Base-by-base conservation (phyloP, 768 basidiomycete genomes). In the Cyclocybe cylindracea region DNA sequence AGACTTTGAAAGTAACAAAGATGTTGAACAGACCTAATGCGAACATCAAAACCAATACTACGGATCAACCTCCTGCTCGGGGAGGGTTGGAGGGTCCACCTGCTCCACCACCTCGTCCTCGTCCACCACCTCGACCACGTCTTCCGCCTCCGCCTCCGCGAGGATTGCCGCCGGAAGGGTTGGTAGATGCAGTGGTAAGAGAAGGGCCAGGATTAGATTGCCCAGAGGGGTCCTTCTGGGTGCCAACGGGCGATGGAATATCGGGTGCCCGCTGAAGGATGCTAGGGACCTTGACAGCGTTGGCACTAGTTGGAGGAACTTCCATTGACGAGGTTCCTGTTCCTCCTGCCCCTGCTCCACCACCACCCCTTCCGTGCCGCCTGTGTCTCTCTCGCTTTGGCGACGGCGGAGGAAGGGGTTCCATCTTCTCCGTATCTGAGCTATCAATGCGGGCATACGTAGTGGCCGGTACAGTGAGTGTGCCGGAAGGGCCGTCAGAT, bases 211-310 rank as follows among this genome's bases (percentile, higher is more conserved):
- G 39, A 41, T 16, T 41, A 7, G 35, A 7, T 29, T 19, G 29
- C 4, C 13, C 16, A 18, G 44, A 31, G 10, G 38, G 50, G 24
- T 51, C 55, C 16, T 42, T 46, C 33, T 54, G 37, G 19, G 46
- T 10, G 10, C 24, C 47, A 8, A 51, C 34, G 41, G 52, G 41
- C 11, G 57, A 51, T 8, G 59, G 51, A 3, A 39, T 56, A 42
- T 67, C 66, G 24, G 24, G 24, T 3, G 55, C 45, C 16, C 70
- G 67, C 44, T 69, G 67, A 48, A 72, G 49, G 24, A 74, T 71
- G 13, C 60, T 63, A 1, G 69, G 68, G 0, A 70, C 61, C 44
- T 66, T 67, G 5, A 58, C 55, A 44, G 31, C 9, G 43, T 53
- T 24, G 13, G 50, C 32, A 40, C 36, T 39, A 11, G 35, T 35